Evolutionary conservation across 768 basidiomycete species (phyloP).

Genomic region (Serendipita vermifera): DNA sequence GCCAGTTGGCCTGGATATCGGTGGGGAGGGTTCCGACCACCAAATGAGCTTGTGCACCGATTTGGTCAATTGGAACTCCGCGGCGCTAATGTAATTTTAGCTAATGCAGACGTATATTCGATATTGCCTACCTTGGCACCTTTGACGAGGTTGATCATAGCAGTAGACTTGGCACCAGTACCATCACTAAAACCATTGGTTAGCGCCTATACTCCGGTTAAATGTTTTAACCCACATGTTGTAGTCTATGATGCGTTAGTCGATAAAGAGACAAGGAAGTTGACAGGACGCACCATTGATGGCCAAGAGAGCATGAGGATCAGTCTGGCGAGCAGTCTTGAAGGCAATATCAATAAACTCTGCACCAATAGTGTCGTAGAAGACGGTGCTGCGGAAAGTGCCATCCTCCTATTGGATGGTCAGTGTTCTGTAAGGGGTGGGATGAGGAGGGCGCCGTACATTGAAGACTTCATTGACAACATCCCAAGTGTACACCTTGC

Average conservation of each 20-base stretch:
- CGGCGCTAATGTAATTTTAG: neutral
- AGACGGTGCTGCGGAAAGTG: slow-evolving; percentile 11
- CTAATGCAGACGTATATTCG: neutral
- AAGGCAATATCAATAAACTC: slow-evolving; percentile 13
- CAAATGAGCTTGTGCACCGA: slow-evolving; percentile 6
- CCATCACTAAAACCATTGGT: slow-evolving; percentile 1
- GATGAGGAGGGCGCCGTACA: neutral
- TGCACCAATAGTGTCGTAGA: slow-evolving; percentile 11
- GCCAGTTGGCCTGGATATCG: slow-evolving; percentile 1
- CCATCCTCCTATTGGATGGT: slow-evolving; percentile 13
- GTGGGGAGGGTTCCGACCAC: slow-evolving; percentile 7
- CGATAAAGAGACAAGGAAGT: neutral
- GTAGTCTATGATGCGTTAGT: neutral
- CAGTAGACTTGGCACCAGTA: neutral
- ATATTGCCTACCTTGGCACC: neutral
- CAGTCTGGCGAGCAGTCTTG: slow-evolving; percentile 9
- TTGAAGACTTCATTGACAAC: slow-evolving; percentile 15
- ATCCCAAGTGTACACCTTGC: slow-evolving; percentile 12
- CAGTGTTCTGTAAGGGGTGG: no score
- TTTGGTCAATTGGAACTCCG: slow-evolving; percentile 8
- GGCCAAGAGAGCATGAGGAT: slow-evolving; percentile 8
- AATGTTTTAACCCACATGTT: slow-evolving; percentile 1
- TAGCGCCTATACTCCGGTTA: neutral
- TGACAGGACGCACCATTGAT: slow-evolving; percentile 8
- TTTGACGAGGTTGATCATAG: slow-evolving; percentile 7